A percentile compares a stretch with the other conserved stretches of the same genome.
Conservation (phyloP, 1,284 basidiomycete species). For the Rhodotorula sp. region DNA sequence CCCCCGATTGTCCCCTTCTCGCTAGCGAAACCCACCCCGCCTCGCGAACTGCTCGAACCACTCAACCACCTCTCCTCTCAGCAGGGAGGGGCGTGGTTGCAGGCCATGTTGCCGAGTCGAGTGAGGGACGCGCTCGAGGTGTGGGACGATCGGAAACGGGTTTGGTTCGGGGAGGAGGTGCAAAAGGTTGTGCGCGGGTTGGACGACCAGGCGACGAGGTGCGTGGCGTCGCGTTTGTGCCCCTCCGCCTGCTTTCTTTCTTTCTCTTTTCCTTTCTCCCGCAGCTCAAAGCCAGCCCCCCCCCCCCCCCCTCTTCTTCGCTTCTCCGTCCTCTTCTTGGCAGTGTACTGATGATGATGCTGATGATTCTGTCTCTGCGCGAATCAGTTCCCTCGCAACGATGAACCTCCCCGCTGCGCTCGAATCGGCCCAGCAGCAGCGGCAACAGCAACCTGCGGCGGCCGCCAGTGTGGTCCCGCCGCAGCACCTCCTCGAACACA, state of each 20-base stretch:
- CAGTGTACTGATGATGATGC: neutral
- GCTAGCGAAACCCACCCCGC: slow-evolving; percentile 66
- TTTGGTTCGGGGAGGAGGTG: slow-evolving; percentile 69
- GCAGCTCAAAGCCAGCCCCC: neutral
- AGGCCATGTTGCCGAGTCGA: slow-evolving; percentile 78
- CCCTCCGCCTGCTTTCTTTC: too few species aligned
- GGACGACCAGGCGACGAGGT: slow-evolving; percentile 66
- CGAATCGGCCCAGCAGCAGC: slow-evolving; percentile 79
- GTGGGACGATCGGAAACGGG: slow-evolving; percentile 78
- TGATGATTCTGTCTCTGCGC: neutral
- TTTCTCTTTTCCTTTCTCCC: neutral
- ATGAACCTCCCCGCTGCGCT: slow-evolving; percentile 81
- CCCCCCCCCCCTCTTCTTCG: too few species aligned
- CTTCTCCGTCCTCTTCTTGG: neutral
- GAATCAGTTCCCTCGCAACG: slow-evolving; percentile 62
- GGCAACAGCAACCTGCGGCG: slow-evolving; percentile 42
- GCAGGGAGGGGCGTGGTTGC: slow-evolving; percentile 60
- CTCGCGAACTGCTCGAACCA: slow-evolving; percentile 57
- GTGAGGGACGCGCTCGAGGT: slow-evolving; percentile 85
- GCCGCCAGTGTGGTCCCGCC: slow-evolving; percentile 66
- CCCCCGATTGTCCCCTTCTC: slow-evolving; percentile 64
- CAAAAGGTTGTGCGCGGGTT: slow-evolving; percentile 60
- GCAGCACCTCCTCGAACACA: slow-evolving; percentile 78
- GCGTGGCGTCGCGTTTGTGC: slow-evolving; percentile 44
- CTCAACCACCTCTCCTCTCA: neutral